These are phyloP conservation scores for Caryopteris hybrid DNA, from an alignment of 305 asterid genomes.

Conservation along the genomic window DNA sequence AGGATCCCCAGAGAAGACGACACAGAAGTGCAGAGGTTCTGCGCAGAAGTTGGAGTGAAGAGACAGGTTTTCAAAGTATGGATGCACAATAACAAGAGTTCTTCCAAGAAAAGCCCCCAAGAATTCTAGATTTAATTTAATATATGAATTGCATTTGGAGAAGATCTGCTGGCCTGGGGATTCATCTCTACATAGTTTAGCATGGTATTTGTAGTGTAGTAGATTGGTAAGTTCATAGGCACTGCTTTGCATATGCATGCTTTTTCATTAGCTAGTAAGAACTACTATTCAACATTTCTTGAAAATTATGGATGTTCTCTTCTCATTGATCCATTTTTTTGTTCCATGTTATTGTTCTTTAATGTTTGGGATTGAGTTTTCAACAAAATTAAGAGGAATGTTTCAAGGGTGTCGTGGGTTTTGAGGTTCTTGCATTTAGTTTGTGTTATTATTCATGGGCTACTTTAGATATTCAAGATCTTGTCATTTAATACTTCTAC, in stretches of 20 bases:
- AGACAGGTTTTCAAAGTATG: constrained; percentile 94
- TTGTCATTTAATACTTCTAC: not conserved
- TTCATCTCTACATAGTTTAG: not conserved
- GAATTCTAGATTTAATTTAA: not conserved
- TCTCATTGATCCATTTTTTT: not conserved
- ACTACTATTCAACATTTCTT: constrained; percentile 1
- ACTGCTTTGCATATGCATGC: constrained; percentile 15
- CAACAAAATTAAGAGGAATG: constrained; percentile 5
- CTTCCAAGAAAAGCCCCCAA: constrained; percentile 49
- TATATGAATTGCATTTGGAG: not conserved
- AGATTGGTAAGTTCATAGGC: constrained; percentile 9
- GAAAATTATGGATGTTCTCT: not conserved
- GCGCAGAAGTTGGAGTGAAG: constrained; percentile 77
- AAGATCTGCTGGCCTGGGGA: not conserved
- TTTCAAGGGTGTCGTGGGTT: not conserved
- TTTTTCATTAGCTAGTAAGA: not conserved
- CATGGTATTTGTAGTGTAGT: not conserved
- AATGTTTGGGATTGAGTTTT: not conserved
- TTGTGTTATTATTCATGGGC: not conserved
- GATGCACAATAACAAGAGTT: constrained; percentile 88
- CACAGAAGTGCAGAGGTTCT: constrained; percentile 70
- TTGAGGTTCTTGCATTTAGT: not conserved
- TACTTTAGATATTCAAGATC: not conserved
- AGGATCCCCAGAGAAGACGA: constrained; percentile 94
- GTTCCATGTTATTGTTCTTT: not conserved